Evolutionary conservation across 164 flowering plant genomes (phyloP), one percentile per base, ranked within the genome.

Genomic region (Sextonia rubra): DNA sequence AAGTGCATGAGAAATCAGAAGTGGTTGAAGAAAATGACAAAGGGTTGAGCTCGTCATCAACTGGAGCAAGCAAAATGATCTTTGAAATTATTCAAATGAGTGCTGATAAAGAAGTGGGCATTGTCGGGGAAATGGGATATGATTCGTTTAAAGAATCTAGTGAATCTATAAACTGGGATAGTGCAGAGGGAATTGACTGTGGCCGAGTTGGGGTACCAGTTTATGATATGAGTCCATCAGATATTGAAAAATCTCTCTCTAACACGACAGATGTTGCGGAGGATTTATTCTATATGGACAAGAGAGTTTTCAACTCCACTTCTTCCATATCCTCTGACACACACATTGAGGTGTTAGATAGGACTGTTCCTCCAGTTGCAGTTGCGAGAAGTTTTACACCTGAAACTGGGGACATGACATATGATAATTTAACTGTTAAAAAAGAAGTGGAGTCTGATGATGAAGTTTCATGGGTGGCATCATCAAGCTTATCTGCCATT

Each of bases 201-300:
- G 77, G 62, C 77, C 82, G 75, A 44, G 79, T 71, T 32, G 80
- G 62, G 76, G 93, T 84, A 64, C 98, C 97, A 27, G 87, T 91
- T 69, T 93, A 88, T 78, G 97, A 93, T 77, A 83, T 86, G 25
- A 90, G 91, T 71, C 94, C 93, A 15, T 76, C 75, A 4, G 80
- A 82, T 17, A 22, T 23, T 14, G 81, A 76, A 67, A 87, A 79
- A 68, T 23, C 70, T 29, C 80, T 71, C 14, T 84, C 87, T 74
- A 74, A 69, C 32, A 14, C 77, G 69, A 17, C 72, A 61, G 44
- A 66, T 20, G 66, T 72, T 18, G 72, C 26, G 29, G 76, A 77
- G 24, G 80, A 75, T 70, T 8, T 68, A 26, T 47, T 71, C 61
- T 69, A 64, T 64, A 60, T 29, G 48, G 76, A 77, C 66, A 74